A percentile compares a stretch with the other conserved stretches of the same genome.
Evolutionary conservation across 768 basidiomycete genomes (phyloP).

Genomic region (Tulasnella sp.): DNA sequence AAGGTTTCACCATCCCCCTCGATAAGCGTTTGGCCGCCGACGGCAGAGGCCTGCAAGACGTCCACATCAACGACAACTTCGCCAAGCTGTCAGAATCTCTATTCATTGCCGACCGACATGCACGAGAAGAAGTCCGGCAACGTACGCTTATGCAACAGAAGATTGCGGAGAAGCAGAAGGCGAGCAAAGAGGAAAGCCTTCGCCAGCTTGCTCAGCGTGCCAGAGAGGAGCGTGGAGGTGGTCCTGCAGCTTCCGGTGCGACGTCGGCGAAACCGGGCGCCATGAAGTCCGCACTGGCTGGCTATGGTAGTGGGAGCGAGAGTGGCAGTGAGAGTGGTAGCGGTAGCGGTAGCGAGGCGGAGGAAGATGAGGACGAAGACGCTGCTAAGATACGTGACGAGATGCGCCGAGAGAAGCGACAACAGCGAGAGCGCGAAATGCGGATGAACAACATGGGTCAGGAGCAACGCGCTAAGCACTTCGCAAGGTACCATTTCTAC

Average conservation of each 20-base stretch:
- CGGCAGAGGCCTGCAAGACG: slow-evolving; percentile 97
- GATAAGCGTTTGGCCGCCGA: slow-evolving; percentile 98
- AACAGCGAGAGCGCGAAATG: slow-evolving; percentile 95
- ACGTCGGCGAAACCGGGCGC: slow-evolving; percentile 57
- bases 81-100: slow-evolving; percentile 98
- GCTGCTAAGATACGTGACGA: slow-evolving; percentile 83
- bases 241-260: slow-evolving; percentile 49
- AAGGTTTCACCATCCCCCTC: slow-evolving; percentile 98
- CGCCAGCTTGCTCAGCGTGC: slow-evolving; percentile 93
- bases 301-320: slow-evolving; percentile 81
- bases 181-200: slow-evolving; percentile 93
- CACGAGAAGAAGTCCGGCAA: slow-evolving; percentile 96
- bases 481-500: slow-evolving; percentile 62
- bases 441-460: slow-evolving; percentile 99
- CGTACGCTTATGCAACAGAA: slow-evolving; percentile 98
- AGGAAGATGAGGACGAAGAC: slow-evolving; percentile 62
- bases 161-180: slow-evolving; percentile 98
- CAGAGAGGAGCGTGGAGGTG: slow-evolving; percentile 87
- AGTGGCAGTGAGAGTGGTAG: slow-evolving; percentile 51
- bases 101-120: slow-evolving; percentile 94
- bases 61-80: slow-evolving; percentile 99
- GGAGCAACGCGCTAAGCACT: slow-evolving; percentile 93
- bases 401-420: slow-evolving; percentile 89
- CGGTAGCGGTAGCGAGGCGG: slow-evolving; percentile 57
- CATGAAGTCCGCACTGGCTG: slow-evolving; percentile 75